Conservation (phyloP, 768 basidiomycete genomes). For the Tubosaeta sp. region DNA sequence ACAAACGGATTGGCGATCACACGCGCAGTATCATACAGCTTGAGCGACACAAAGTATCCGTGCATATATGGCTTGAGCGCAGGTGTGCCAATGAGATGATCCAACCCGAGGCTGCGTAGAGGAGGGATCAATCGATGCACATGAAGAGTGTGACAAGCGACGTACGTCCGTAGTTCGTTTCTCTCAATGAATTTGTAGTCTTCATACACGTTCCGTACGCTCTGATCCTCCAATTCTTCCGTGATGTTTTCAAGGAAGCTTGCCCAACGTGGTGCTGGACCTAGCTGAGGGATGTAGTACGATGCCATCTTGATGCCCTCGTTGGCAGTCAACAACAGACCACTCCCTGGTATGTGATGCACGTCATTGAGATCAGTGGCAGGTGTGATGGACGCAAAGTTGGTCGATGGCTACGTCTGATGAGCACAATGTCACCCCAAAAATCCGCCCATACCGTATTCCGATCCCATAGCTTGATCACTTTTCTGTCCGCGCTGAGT, state of each 20-base stretch:
- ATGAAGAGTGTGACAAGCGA: constrained; percentile 19
- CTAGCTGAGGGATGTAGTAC: constrained; percentile 94
- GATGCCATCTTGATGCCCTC: constrained; percentile 95
- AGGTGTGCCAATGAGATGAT: constrained; percentile 91
- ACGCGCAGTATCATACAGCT: constrained; percentile 92
- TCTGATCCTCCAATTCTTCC: constrained; percentile 95
- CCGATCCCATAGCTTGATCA: constrained; percentile 95
- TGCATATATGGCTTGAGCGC: constrained; percentile 99
- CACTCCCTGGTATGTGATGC: constrained; percentile 85
- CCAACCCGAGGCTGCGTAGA: constrained; percentile 73
- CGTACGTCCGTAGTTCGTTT: constrained; percentile 77
- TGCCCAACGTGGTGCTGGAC: constrained; percentile 95
- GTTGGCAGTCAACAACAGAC: constrained; percentile 87
- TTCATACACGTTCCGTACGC: constrained; percentile 75
- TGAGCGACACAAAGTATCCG: constrained; percentile 95
- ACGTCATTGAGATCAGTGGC: constrained; percentile 86
- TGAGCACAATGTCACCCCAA: constrained; percentile 1
- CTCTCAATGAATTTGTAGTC: constrained; percentile 97
- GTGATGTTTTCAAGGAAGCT: constrained; percentile 98
- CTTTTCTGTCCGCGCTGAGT: constrained; percentile 92
- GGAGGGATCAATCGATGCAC: not conserved
- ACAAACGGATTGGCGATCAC: constrained; percentile 95
- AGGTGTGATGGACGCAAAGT: constrained; percentile 91
- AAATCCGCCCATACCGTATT: constrained; percentile 53
- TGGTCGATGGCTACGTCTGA: constrained; percentile 62